These are phyloP conservation scores for Phytophthora quininea DNA, from an alignment of 352 stramenopile genomes.

Conservation along the genomic window DNA sequence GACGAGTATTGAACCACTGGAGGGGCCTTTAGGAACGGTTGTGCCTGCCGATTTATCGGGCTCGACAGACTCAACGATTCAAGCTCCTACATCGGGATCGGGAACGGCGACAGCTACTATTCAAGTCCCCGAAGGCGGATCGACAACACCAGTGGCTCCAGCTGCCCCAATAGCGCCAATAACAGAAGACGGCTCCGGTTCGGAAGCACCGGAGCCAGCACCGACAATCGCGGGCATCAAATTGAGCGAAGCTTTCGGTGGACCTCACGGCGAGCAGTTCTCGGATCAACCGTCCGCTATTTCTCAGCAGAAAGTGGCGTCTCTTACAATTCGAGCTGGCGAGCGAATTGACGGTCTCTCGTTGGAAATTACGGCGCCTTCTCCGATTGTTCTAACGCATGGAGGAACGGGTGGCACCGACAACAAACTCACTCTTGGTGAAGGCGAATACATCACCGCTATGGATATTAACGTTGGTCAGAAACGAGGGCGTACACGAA, in stretches of 20 bases:
- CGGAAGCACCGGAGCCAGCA: conserved; percentile 14
- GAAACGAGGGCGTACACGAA: conserved; percentile 13
- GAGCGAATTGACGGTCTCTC: conserved; percentile 8
- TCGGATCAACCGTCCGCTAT: conserved; percentile 10
- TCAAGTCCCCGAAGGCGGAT: neutral
- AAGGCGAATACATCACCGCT: conserved; percentile 10
- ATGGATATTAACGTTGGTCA: conserved; percentile 19
- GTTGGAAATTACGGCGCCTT: conserved; percentile 2
- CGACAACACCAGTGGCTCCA: neutral
- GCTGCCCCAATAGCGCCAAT: neutral
- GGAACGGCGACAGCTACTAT: neutral
- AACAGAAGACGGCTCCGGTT: neutral
- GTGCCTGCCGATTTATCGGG: conserved; percentile 40
- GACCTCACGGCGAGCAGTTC: conserved; percentile 16
- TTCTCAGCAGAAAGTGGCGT: conserved; percentile 2
- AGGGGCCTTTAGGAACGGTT: conserved; percentile 19
- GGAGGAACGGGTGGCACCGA: conserved; percentile 9
- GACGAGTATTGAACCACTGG: conserved; percentile 13
- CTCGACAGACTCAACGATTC: conserved; percentile 22
- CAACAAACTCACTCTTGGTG: conserved; percentile 7
- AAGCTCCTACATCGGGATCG: neutral
- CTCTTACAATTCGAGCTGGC: conserved; percentile 7
- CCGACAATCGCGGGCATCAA: conserved; percentile 1
- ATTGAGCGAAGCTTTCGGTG: conserved; percentile 10
- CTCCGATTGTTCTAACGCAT: conserved; percentile 3